phyloP scores from a whole-genome alignment of 768 basidiomycete genomes.

The Leccinum fibrillosum region DNA sequence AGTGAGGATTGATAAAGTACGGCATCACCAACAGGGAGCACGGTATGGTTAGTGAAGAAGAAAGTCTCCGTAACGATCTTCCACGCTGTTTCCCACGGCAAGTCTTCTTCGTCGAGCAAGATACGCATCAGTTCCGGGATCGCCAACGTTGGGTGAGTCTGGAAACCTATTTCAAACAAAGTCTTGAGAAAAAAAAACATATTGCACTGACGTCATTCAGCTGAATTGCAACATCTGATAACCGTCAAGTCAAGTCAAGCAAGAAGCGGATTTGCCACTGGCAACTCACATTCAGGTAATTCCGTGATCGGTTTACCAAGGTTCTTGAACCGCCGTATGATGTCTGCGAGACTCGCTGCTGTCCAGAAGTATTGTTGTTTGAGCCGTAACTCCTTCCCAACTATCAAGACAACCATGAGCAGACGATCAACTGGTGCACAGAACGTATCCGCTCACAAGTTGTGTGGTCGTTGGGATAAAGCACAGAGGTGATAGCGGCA shows the following conservation, averaged over 20 bases:
- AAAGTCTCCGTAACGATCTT: conserved; percentile 84
- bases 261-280: neutral
- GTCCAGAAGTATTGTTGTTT: conserved; percentile 99
- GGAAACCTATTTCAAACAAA: conserved; percentile 4
- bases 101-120: conserved; percentile 86
- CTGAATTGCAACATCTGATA: conserved; percentile 81
- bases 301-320: conserved; percentile 73
- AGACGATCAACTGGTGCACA: neutral
- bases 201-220: conserved; percentile 73
- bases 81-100: conserved; percentile 86
- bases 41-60: conserved; percentile 96
- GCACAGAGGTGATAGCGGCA: conserved; percentile 88
- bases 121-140: conserved; percentile 95
- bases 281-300: conserved; percentile 71
- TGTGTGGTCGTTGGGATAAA: conserved; percentile 95
- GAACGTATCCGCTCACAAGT: conserved; percentile 38
- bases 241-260: conserved; percentile 3
- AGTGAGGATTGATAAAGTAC: neutral
- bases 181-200: neutral
- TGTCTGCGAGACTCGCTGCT: conserved; percentile 82
- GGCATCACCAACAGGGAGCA: conserved; percentile 66
- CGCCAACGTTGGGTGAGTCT: conserved; percentile 95
- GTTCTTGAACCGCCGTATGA: conserved; percentile 91
- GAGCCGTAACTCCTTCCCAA: conserved; percentile 83
- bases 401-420: conserved; percentile 33